Base-by-base conservation (phyloP, 345 rosid species). In the Triadica sebifera region DNA sequence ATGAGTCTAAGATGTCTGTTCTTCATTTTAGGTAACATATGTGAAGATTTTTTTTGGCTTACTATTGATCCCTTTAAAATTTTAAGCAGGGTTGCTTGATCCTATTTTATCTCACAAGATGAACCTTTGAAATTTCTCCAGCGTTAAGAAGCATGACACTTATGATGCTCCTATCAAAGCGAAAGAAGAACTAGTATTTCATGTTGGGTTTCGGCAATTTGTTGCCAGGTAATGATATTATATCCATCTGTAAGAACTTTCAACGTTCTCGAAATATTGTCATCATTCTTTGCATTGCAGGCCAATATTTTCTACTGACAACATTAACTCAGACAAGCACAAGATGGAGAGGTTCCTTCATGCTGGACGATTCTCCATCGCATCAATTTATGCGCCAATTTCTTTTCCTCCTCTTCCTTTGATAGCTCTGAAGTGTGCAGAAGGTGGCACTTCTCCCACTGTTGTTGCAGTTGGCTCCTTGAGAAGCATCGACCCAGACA, bases 291-390 rank as follows among this genome's bases (percentile, higher is more conserved):
- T 61, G 13, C 47, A 57, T 79, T 77, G 73, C 91, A 95, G 99
- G 87, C 99, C 98, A 0, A 83, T 90, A 73, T 95, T 93, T 84
- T 90, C 97, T 16, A 80, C 96, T 0, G 93, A 95, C 81, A 88
- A 85, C 72, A 78, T 89, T 55, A 87, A 87, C 63, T 89, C 97
- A 20, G 98, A 90, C 81, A 95, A 91, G 81, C 95, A 91, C 84
- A 91, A 95, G 87, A 93, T 95, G 99, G 99, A 93, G 81, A 93
- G 97, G 75, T 92, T 92, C 78, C 91, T 94, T 73, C 99, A 91
- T 60, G 84, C 98, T 0, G 97, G 97, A 19, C 71, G 89, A 77
- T 93, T 90, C 78, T 85, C 91, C 8, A 60, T 89, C 8, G 99
- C 99, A 75, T 95, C 98, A 67, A 70, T 90, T 58, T 95, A 87